Evolutionary conservation across 2,329 filamentous ascomycete species (phyloP).

Genomic region (Monilinia polystroma): DNA sequence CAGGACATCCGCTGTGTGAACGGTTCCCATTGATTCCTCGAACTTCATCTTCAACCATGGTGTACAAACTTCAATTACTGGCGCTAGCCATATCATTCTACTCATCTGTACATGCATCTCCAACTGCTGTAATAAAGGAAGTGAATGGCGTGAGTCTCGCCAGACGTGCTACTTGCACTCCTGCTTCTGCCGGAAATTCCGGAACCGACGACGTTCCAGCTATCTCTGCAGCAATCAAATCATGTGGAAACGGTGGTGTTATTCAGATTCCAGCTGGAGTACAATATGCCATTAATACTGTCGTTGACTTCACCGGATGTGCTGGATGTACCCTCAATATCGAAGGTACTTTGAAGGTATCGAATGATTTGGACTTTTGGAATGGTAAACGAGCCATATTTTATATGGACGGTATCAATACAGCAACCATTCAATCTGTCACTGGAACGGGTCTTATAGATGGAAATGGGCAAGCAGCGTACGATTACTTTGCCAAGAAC

Average conservation of each 20-base stretch:
- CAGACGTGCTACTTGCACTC: slow-evolving; percentile 33
- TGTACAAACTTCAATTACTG: not conserved
- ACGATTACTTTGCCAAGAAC: slow-evolving; percentile 45
- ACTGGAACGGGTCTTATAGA: slow-evolving; percentile 47
- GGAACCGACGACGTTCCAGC: slow-evolving; percentile 46
- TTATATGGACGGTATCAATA: slow-evolving; percentile 42
- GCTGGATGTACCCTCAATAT: slow-evolving; percentile 48
- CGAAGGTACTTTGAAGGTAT: slow-evolving; percentile 46
- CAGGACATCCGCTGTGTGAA: not conserved
- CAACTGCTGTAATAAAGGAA: not conserved
- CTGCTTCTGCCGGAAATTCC: slow-evolving; percentile 26
- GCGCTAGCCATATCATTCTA: slow-evolving; percentile 7
- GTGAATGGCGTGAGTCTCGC: slow-evolving; percentile 16
- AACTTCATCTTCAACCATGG: not conserved
- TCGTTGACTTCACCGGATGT: slow-evolving; percentile 46
- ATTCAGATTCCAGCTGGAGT: slow-evolving; percentile 46
- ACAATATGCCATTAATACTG: slow-evolving; percentile 47
- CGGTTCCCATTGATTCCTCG: not conserved
- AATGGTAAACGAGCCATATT: slow-evolving; percentile 45
- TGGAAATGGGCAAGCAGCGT: slow-evolving; percentile 48
- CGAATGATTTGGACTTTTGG: slow-evolving; percentile 46
- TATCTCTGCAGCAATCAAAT: slow-evolving; percentile 45
- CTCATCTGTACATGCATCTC: slow-evolving; percentile 1
- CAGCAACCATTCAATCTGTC: slow-evolving; percentile 44
- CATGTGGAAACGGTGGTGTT: slow-evolving; percentile 45